A percentile compares a stretch with the other conserved stretches of the same genome.
Evolutionary conservation across 805 yeast genomes (phyloP).

Genomic region (Candida chilensis): DNA sequence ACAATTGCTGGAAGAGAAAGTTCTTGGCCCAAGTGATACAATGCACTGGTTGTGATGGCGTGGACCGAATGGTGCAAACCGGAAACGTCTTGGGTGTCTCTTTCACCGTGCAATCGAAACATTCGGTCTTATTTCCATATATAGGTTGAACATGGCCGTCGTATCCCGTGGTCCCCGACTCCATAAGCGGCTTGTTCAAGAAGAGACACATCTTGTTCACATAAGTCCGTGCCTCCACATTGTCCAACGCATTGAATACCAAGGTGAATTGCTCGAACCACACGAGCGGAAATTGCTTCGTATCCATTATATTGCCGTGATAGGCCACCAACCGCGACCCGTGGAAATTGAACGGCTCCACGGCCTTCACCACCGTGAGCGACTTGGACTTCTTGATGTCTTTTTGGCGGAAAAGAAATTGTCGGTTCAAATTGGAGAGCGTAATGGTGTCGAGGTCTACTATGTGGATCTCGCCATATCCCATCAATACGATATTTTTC

Average conservation of each 20-base stretch:
- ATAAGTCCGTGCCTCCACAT: constrained; percentile 83
- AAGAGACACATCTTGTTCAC: constrained; percentile 80
- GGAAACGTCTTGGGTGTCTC: constrained; percentile 89
- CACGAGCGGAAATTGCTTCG: constrained; percentile 52
- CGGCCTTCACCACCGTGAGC: constrained; percentile 76
- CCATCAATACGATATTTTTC: constrained; percentile 69
- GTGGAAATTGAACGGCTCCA: constrained; percentile 55
- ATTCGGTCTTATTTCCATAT: constrained; percentile 72
- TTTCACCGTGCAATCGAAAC: constrained; percentile 87
- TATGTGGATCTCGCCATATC: constrained; percentile 80
- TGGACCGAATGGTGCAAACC: constrained; percentile 92
- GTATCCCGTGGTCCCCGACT: constrained; percentile 92
- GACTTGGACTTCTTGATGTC: constrained; percentile 90
- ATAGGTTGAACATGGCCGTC: constrained; percentile 94
- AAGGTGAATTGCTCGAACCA: constrained; percentile 73
- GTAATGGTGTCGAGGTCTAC: constrained; percentile 97
- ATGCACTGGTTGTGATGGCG: constrained; percentile 94
- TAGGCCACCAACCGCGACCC: constrained; percentile 62
- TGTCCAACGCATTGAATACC: constrained; percentile 89
- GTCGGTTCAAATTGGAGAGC: constrained; percentile 84
- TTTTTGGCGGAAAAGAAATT: constrained; percentile 79
- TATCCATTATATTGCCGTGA: constrained; percentile 84
- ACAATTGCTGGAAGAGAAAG: constrained; percentile 75
- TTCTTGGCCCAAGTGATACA: constrained; percentile 97
- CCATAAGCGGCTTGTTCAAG: constrained; percentile 69